Evolutionary conservation across 1,139 yeast genomes (phyloP).

Genomic region (Yamadazyma aaseri): DNA sequence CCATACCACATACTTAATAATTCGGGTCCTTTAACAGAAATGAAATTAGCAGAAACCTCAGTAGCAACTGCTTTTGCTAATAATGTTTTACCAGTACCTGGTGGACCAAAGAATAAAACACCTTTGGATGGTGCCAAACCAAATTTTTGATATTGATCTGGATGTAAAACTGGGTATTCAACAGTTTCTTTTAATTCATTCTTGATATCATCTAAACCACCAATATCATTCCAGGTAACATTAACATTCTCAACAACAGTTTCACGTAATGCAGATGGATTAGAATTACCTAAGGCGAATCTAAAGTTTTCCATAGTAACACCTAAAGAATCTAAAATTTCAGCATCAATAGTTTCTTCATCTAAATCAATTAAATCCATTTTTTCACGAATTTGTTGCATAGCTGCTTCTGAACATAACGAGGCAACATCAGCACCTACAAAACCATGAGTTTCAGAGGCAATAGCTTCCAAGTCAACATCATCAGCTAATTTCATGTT

Average conservation of each 20-base stretch:
- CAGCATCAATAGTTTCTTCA: constrained; percentile 97
- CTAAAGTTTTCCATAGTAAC: constrained; percentile 99
- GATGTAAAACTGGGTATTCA: constrained; percentile 97
- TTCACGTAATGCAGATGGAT: constrained; percentile 98
- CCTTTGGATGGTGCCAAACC: constrained; percentile 98
- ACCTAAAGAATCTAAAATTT: constrained; percentile 91
- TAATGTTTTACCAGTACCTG: constrained; percentile 98
- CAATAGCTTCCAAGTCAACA: constrained; percentile 90
- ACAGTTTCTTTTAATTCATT: constrained; percentile 97
- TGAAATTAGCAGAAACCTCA: constrained; percentile 94
- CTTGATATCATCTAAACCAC: constrained; percentile 94
- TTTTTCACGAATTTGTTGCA: constrained; percentile 94
- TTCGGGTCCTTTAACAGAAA: constrained; percentile 97
- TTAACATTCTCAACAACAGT: constrained; percentile 98
- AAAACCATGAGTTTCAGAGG: constrained; percentile 84
- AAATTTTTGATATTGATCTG: constrained; percentile 97
- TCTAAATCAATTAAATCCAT: constrained; percentile 97
- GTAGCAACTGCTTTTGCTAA: constrained; percentile 98
- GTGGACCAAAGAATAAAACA: constrained; percentile 97
- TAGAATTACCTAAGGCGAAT: constrained; percentile 95
- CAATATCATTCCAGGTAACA: constrained; percentile 97
- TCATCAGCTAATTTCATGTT: constrained; percentile 96
- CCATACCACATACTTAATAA: constrained; percentile 98
- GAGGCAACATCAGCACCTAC: constrained; percentile 88
- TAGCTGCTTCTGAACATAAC: constrained; percentile 96